Percentiles rank a stretch among this genome's conserved stretches.
These are phyloP conservation scores for Stephania cephalantha DNA, from an alignment of 164 flowering plant species.

Conservation along the genomic window DNA sequence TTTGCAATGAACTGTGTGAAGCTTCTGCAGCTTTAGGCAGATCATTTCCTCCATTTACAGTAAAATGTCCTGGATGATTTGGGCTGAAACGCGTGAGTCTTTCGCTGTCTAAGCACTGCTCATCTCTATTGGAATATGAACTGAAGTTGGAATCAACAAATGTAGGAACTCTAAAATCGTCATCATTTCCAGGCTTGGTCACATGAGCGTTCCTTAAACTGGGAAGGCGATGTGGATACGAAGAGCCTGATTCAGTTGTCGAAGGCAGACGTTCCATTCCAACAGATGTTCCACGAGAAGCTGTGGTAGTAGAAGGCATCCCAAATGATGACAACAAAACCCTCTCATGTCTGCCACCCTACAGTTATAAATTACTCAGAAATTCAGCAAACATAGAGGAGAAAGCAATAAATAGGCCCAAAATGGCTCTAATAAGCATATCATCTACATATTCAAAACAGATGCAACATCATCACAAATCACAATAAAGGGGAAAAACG, in stretches of 20 bases:
- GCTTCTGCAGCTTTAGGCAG: conserved; percentile 5
- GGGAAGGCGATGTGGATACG: conserved; percentile 13
- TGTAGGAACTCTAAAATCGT: conserved; percentile 68
- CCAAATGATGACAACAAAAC: conserved; percentile 17
- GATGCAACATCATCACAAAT: background rate
- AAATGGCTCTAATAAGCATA: background rate
- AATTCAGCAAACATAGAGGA: background rate
- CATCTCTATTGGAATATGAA: conserved; percentile 14
- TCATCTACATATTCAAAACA: background rate
- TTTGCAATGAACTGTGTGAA: conserved; percentile 12
- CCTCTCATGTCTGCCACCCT: conserved; percentile 31
- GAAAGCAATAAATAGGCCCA: background rate
- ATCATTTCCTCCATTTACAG: conserved; percentile 6
- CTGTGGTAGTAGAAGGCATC: conserved; percentile 12
- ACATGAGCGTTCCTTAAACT: conserved; percentile 13
- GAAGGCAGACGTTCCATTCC: conserved; percentile 5
- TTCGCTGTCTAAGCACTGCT: conserved; percentile 21
- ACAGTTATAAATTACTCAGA: conserved; percentile 2
- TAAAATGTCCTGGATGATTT: conserved; percentile 13
- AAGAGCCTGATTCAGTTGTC: conserved; percentile 17
- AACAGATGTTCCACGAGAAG: conserved; percentile 9
- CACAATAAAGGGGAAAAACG: background rate
- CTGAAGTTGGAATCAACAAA: conserved; percentile 29
- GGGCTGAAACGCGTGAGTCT: conserved; percentile 21
- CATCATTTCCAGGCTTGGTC: conserved; percentile 43